These are phyloP conservation scores for Abrus precatorius DNA, from an alignment of 306 rosid species.

Conservation along the genomic window DNA sequence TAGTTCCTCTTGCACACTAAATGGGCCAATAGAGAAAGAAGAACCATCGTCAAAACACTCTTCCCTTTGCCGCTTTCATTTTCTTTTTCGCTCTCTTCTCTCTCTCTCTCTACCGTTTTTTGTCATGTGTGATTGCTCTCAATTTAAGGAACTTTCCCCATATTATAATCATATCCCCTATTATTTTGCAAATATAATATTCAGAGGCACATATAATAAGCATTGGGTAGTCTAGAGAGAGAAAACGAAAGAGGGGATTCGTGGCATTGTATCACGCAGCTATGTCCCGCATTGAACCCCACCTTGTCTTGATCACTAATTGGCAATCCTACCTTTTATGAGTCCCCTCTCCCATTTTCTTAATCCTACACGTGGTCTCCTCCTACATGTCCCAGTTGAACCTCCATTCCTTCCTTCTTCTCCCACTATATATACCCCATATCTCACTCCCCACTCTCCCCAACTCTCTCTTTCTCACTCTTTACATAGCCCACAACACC, in stretches of 20 bases:
- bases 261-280: constrained; percentile 62
- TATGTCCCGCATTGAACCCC: constrained; percentile 45
- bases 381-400: constrained; percentile 55
- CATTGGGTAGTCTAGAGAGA: constrained; percentile 12
- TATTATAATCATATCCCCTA: constrained; percentile 8
- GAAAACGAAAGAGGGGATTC: constrained; percentile 40
- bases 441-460: constrained; percentile 49
- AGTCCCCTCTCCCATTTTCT: constrained; percentile 50
- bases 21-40: constrained; percentile 56
- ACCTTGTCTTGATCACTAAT: constrained; percentile 63
- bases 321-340: constrained; percentile 43
- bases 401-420: constrained; percentile 43
- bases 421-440: constrained; percentile 58
- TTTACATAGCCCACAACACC: not conserved
- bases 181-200: not conserved
- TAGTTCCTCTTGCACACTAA: not conserved
- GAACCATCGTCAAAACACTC: not conserved
- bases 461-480: constrained; percentile 36
- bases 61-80: constrained; percentile 22
- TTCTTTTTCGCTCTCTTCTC: not conserved
- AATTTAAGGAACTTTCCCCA: constrained; percentile 50
- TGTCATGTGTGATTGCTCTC: constrained; percentile 52
- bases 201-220: not conserved
- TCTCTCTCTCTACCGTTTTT: constrained; percentile 20
- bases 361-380: constrained; percentile 83